These are phyloP conservation scores for Hyphopichia homilentoma DNA, from an alignment of 805 yeast genomes.

Conservation along the genomic window DNA sequence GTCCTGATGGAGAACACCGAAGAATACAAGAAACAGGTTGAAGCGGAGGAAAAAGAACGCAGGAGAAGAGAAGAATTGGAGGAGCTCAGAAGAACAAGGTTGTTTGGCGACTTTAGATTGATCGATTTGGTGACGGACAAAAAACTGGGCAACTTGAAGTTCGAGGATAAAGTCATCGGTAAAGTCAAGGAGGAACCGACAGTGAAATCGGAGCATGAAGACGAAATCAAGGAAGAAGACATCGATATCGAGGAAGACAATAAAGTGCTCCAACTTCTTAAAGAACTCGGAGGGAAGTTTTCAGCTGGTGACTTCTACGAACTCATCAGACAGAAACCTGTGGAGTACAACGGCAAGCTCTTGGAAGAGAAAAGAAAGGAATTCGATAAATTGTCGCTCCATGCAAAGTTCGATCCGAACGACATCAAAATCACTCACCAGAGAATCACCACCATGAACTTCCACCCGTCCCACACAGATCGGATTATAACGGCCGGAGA, in stretches of 20 bases:
- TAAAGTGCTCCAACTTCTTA: constrained; percentile 30
- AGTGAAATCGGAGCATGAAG: constrained; percentile 4
- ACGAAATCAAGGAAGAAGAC: constrained; percentile 6
- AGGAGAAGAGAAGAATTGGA: constrained; percentile 39
- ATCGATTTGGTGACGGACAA: constrained; percentile 51
- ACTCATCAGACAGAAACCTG: constrained; percentile 30
- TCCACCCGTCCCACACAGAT: constrained; percentile 69
- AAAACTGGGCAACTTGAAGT: constrained; percentile 31
- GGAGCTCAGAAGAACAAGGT: constrained; percentile 50
- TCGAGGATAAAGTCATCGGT: constrained; percentile 25
- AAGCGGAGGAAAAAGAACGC: constrained; percentile 31
- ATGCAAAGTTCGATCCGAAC: constrained; percentile 59
- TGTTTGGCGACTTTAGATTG: constrained; percentile 63
- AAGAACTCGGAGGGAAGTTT: constrained; percentile 45
- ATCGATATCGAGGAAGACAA: constrained; percentile 14
- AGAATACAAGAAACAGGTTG: constrained; percentile 32
- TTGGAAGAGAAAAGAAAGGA: constrained; percentile 50
- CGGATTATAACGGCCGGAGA: constrained; percentile 82
- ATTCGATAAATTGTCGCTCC: constrained; percentile 48
- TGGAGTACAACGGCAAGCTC: constrained; percentile 31
- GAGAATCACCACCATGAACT: constrained; percentile 67
- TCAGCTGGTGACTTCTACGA: constrained; percentile 74
- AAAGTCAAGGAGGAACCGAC: constrained; percentile 7
- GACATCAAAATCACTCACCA: constrained; percentile 68
- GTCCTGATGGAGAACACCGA: constrained; percentile 52